A percentile compares a stretch with the other conserved stretches of the same genome.
These are phyloP conservation scores for Penicillium sumatraense DNA, from an alignment of 2,329 filamentous ascomycete genomes.

Conservation along the genomic window DNA sequence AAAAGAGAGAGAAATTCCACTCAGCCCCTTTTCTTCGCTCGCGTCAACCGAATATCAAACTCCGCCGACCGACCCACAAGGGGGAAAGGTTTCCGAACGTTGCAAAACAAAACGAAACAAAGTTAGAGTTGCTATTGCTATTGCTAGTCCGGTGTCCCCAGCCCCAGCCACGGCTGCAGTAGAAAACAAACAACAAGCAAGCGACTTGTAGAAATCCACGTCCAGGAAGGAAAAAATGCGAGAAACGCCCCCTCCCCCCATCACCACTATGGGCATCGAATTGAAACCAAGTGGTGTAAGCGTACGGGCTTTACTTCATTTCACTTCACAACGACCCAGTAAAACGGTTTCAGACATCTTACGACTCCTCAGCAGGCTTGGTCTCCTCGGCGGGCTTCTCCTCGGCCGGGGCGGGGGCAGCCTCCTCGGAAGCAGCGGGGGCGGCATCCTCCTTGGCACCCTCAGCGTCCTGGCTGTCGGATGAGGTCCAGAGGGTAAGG, in stretches of 20 bases:
- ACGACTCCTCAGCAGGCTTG: conserved; percentile 43
- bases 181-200: conserved; percentile 31
- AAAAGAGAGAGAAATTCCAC: conserved; percentile 49
- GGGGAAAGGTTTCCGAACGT: no score
- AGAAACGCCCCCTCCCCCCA: conserved; percentile 35
- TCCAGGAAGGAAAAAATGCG: conserved; percentile 39
- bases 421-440: conserved; percentile 33
- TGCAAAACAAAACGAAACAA: conserved; percentile 29
- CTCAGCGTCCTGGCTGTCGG: conserved; percentile 76
- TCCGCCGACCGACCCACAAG: conserved; percentile 46
- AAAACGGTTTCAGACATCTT: conserved; percentile 18
- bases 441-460: conserved; percentile 65
- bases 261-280: no score
- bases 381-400: conserved; percentile 45
- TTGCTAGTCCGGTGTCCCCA: no score
- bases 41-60: conserved; percentile 48
- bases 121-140: conserved; percentile 33
- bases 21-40: conserved; percentile 45
- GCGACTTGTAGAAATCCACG: conserved; percentile 40
- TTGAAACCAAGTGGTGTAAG: no score
- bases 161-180: conserved; percentile 41
- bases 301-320: no score
- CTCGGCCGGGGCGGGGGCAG: conserved; percentile 52
- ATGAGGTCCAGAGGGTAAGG: conserved; percentile 96
- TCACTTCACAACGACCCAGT: no score